Evolutionary conservation across 2,329 filamentous ascomycete species (phyloP).

Genomic region (Neophaeococcomyces mojaviensis): DNA sequence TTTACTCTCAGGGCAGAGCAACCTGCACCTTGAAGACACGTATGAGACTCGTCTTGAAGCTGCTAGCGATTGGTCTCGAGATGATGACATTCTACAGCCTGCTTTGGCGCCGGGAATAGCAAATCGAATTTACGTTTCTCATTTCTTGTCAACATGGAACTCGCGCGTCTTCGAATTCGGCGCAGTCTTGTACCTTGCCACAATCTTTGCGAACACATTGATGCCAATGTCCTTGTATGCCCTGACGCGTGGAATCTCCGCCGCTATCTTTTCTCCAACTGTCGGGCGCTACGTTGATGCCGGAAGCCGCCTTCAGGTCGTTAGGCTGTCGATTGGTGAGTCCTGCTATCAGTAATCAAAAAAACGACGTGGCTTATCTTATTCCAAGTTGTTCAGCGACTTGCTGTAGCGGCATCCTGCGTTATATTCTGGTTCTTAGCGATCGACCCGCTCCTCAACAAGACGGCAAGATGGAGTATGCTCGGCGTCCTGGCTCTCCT

Average conservation of each 20-base stretch:
- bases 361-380: no score
- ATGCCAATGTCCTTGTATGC: constrained; percentile 63
- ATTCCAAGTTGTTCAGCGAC: constrained; percentile 26
- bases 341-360: no score
- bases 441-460: no score
- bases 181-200: constrained; percentile 51
- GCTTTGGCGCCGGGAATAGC: no score
- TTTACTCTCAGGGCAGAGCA: no score
- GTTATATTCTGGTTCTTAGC: no score
- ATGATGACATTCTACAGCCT: no score
- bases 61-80: no score
- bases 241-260: constrained; percentile 50
- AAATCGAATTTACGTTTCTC: constrained; percentile 39
- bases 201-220: constrained; percentile 44
- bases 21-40: no score
- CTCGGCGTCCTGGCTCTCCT: constrained; percentile 15
- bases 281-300: constrained; percentile 55
- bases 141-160: constrained; percentile 54
- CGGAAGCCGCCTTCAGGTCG: constrained; percentile 42
- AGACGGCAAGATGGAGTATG: no score
- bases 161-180: constrained; percentile 58
- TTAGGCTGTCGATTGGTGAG: constrained; percentile 46
- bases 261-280: constrained; percentile 50
- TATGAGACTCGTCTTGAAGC: no score
- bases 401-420: constrained; percentile 42